Evolutionary conservation across 2,329 filamentous ascomycete species (phyloP), one percentile per base, ranked within the genome.

Genomic region (Xylariaceae sp.): DNA sequence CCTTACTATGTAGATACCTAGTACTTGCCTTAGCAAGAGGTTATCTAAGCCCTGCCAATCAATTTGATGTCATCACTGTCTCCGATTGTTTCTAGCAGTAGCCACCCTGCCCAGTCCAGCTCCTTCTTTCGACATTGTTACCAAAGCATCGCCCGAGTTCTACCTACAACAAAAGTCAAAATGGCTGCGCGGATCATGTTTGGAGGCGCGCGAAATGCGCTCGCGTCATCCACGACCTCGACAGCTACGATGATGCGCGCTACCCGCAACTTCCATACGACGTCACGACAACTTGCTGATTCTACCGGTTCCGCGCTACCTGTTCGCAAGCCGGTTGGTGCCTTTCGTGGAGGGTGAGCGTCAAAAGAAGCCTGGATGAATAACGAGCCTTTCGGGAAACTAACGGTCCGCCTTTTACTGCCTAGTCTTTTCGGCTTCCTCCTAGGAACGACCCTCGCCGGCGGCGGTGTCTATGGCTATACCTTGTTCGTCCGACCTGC

Each of bases 381-480:
- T 42, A 29, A 8, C n/a, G 40, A 42, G 12, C 47, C 7, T 42
- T 3, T 8, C 6, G 19, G 19, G 19, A 12, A 46, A 35, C 50
- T 57, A 47, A 55, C 34, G 11, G 4, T 7, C 47, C 30, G 30
- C 27, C 6, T 46, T 19, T 19, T 19, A 19, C 19, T 29, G 19
- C 5, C 34, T 44, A 96, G 92, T 55, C 76, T 96, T 57, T 90
- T 96, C 66, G 92, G 92, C 50, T 97, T 97, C 78, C 84, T 97
- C 49, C 79, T 94, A 60, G 92, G 92, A 62, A 85, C 88, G 59
- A 86, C 88, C 46, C 77, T 90, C 50, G 86, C 91, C 44, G 91
- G 90, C 66, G 82, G 81, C 50, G 86, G 84, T 55, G 87, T 95
- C 65, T 97, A 96, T 76, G 91, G 89, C 72, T 97, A 97, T 72